phyloP scores from a whole-genome alignment of 2,329 filamentous ascomycete species.

The Annulohypoxylon truncatum region DNA sequence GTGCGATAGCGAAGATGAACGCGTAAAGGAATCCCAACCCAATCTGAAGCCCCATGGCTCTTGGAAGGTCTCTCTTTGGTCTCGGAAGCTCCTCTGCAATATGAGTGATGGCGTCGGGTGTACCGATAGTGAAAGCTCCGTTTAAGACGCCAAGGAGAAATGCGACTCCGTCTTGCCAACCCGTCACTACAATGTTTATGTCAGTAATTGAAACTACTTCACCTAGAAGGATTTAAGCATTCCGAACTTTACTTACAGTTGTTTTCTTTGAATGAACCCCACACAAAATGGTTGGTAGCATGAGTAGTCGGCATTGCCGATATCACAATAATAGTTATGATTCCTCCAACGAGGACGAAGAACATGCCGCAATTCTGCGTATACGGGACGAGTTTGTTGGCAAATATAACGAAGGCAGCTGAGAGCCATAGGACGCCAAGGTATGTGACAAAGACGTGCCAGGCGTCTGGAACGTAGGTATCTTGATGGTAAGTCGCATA shows the following conservation, averaged over 20 bases:
- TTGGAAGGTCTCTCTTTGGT: slow-evolving; percentile 61
- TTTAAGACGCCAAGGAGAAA: slow-evolving; percentile 75
- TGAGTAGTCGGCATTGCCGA: slow-evolving; percentile 64
- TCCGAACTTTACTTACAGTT: slow-evolving; percentile 48
- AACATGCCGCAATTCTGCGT: slow-evolving; percentile 65
- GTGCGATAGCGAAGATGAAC: slow-evolving; percentile 62
- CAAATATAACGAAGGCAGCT: slow-evolving; percentile 64
- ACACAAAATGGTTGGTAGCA: slow-evolving; percentile 64
- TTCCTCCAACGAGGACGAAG: slow-evolving; percentile 64
- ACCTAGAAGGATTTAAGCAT: neutral
- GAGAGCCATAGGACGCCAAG: slow-evolving; percentile 66
- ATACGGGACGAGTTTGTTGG: slow-evolving; percentile 66
- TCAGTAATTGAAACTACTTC: neutral
- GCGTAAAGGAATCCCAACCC: slow-evolving; percentile 60
- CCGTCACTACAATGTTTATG: slow-evolving; percentile 51
- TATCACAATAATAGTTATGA: slow-evolving; percentile 64
- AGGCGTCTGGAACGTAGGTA: slow-evolving; percentile 61
- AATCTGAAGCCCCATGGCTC: slow-evolving; percentile 62
- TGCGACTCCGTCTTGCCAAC: slow-evolving; percentile 69
- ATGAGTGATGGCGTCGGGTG: slow-evolving; percentile 72
- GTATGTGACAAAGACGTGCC: slow-evolving; percentile 71
- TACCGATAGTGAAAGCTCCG: slow-evolving; percentile 74
- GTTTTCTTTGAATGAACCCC: slow-evolving; percentile 60
- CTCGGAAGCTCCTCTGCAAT: slow-evolving; percentile 69
- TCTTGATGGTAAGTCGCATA: slow-evolving; percentile 68